These are phyloP conservation scores for Ascochyta rabiei DNA, from an alignment of 2,329 filamentous ascomycete genomes.

Conservation along the genomic window DNA sequence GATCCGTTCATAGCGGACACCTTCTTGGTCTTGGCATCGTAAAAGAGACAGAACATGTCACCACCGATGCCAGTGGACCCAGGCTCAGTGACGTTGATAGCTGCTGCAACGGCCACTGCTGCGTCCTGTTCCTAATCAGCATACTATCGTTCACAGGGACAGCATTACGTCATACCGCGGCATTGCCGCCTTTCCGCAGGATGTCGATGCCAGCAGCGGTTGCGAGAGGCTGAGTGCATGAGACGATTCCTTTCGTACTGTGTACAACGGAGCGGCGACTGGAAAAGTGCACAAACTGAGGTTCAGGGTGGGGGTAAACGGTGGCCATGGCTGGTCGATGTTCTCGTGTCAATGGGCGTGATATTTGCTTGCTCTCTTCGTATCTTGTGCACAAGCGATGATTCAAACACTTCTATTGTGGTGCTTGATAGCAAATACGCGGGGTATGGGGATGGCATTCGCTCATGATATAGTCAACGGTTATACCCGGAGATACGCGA, in stretches of 20 bases:
- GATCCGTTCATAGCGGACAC: constrained; percentile 91
- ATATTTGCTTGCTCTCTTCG: background rate
- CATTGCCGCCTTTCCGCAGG: constrained; percentile 88
- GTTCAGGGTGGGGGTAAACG: constrained; percentile 57
- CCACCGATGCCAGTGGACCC: constrained; percentile 93
- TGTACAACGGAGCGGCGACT: constrained; percentile 91
- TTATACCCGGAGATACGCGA: constrained; percentile 36
- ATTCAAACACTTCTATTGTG: background rate
- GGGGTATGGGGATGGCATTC: constrained; percentile 10
- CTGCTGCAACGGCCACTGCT: constrained; percentile 92
- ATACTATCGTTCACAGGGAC: background rate
- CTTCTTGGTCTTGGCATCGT: constrained; percentile 79
- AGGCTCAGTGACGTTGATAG: constrained; percentile 91
- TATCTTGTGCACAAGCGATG: background rate
- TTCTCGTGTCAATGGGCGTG: background rate
- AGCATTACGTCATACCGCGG: constrained; percentile 69
- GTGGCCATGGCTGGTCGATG: constrained; percentile 34
- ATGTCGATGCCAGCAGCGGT: constrained; percentile 85
- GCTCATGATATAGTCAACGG: constrained; percentile 23
- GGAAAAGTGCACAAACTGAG: constrained; percentile 68
- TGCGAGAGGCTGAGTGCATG: constrained; percentile 88
- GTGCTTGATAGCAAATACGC: background rate
- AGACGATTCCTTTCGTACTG: constrained; percentile 88
- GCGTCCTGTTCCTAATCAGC: constrained; percentile 71
- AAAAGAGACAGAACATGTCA: constrained; percentile 96